Percentiles rank a stretch among this genome's conserved stretches.
Evolutionary conservation across 2,329 filamentous ascomycete genomes (phyloP).

Genomic region (Venturia pyrina): DNA sequence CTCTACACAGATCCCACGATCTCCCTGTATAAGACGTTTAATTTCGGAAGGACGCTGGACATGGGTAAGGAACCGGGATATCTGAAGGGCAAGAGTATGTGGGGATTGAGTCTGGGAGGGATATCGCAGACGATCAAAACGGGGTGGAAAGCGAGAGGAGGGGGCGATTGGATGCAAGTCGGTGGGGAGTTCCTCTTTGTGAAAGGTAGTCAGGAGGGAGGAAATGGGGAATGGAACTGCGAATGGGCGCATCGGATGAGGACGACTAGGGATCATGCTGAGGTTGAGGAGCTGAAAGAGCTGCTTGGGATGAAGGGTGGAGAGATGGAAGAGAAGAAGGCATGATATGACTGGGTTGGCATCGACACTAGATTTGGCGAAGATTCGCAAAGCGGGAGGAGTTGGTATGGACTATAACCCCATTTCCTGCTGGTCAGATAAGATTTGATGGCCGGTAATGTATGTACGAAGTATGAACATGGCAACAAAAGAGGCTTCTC

Average conservation of each 20-base stretch:
- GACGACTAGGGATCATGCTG: conserved; percentile 67
- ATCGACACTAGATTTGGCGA: not conserved
- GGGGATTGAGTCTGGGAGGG: conserved; percentile 36
- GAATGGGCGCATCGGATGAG: conserved; percentile 78
- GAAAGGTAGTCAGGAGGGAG: conserved; percentile 16
- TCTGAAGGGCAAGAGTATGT: conserved; percentile 42
- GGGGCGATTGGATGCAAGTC: conserved; percentile 57
- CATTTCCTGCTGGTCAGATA: not conserved
- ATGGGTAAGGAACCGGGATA: conserved; percentile 57
- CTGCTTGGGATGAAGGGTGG: conserved; percentile 47
- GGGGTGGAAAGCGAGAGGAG: conserved; percentile 48
- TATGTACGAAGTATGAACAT: too few species aligned
- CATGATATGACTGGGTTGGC: not conserved
- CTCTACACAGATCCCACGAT: conserved; percentile 66
- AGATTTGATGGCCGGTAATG: not conserved
- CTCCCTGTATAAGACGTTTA: conserved; percentile 55
- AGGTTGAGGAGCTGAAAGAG: conserved; percentile 56
- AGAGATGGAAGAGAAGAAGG: not conserved
- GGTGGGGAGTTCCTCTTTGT: conserved; percentile 76
- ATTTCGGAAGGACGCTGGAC: conserved; percentile 55
- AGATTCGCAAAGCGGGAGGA: not conserved
- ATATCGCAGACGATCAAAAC: conserved; percentile 52
- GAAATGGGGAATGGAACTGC: conserved; percentile 46
- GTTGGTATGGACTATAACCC: not conserved
- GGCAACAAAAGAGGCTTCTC: too few species aligned